Base-by-base conservation (phyloP, 202 grass and related monocot species). In the Schoenoplectus tabernaemontani region DNA sequence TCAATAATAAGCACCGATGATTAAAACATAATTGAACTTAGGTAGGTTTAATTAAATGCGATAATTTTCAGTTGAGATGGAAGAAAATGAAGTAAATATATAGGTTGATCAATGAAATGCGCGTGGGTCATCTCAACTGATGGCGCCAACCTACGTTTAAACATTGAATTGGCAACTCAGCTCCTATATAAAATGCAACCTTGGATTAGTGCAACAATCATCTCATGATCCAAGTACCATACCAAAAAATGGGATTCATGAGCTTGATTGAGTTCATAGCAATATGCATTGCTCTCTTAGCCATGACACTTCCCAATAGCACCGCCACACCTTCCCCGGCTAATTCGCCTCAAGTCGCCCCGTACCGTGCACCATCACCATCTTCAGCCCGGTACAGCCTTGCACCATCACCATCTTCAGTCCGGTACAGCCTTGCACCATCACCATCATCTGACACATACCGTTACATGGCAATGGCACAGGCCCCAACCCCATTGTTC, bases 171-270 rank as follows among this genome's bases (percentile, higher is more conserved):
- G n/a, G 76, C 50, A 50, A 50, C 15, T 26, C 22, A 17, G 8
- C 59, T 63, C 59, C 59, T 64, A 44, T 64, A 80, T 80, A 80
- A 64, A 65, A 19, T 74, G 70, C 46, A 41, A 47, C 42, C 38
- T 62, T 63, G 77, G 12, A 26, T 80, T 8, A 64, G 38, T 30
- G 54, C 39, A 80, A 48, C 38, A 41, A 78, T 79, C 53, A 79
- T 64, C 37, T 24, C 10, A 80, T 33, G 26, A 11, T 63, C 77
- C 24, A 80, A 50, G 32, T 16, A 59, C 2, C 15, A 59, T 13
- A 76, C 28, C 41, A 44, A 76, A 64, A 64, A 47, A 80, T 80
- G 77, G 15, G 13, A 36, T 34, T 65, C 34, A 17, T 46, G 37
- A 64, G 59, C 57, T 50, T 64, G 28, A 50, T 80, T 47, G 22